Evolutionary conservation across 192 early-diverging fungal genomes (phyloP), one percentile per base, ranked within the genome.

Genomic region (Linnemannia exigua): DNA sequence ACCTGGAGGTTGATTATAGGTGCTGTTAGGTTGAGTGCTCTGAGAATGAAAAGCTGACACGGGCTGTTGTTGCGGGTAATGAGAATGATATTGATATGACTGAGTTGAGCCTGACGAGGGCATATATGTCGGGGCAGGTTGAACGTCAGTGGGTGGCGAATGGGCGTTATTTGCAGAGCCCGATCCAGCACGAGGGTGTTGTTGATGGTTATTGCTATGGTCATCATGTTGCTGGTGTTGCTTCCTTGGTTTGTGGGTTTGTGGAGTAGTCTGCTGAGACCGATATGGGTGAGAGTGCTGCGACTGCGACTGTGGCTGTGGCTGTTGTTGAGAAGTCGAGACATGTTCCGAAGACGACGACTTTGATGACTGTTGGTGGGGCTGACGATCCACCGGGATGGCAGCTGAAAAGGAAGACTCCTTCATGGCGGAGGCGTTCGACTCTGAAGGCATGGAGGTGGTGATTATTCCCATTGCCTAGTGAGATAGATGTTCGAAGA

Each of bases 381-480:
- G 12, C 67, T 69, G 67, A 9, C 37, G 67, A 41, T 69, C 37
- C 37, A 36, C 15, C 36, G 67, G 67, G 22, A 11, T 36, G 8
- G 38, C 20, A 38, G 19, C 19, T 38, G 48, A 51, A 46, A 63
- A 41, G 19, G 22, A 33, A 8, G 44, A 2, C n/a, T 33, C 47
- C 66, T 67, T 70, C n/a, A 41, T 20, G 15, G 50, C 35, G 7
- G 67, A 19, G 14, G 76, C 16, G 31, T 47, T 51, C 25, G 31
- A 12, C 31, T 31, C 37, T 14, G 50, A 2, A 22, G 72, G 15
- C 11, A 3, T 51, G 16, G 72, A 52, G 8, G 67, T 54, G 5
- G 76, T 31, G 8, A 66, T 35, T 1, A 68, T 31, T 33, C 63
- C 33, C 76, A 77, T 77, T 2, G 67, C 76, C 76, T 77, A 70